Evolutionary conservation across 345 rosid species (phyloP).

Genomic region (Acer negundo): DNA sequence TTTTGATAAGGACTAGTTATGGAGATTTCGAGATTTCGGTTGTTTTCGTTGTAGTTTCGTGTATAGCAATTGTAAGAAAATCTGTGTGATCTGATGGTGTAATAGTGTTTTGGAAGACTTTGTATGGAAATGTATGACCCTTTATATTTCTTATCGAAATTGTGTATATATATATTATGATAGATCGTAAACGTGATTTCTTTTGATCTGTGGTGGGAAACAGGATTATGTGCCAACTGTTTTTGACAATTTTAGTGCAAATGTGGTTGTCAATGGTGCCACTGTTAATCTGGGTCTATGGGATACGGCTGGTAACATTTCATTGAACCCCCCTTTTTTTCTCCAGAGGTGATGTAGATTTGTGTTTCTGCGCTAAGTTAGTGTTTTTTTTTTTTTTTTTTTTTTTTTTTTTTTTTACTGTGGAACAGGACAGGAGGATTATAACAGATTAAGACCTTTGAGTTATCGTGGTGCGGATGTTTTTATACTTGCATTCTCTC

Average conservation of each 20-base stretch:
- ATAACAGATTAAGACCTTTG: slow-evolving; percentile 87
- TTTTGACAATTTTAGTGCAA: slow-evolving; percentile 96
- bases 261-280: slow-evolving; percentile 85
- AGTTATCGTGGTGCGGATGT: slow-evolving; percentile 97
- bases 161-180: neutral
- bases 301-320: slow-evolving; percentile 89
- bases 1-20: neutral
- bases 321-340: neutral
- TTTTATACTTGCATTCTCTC: slow-evolving; percentile 91
- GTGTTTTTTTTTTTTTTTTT: neutral
- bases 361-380: slow-evolving; percentile 11
- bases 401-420: neutral
- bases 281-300: slow-evolving; percentile 92
- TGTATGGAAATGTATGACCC: neutral
- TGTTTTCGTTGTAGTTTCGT: neutral
- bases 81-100: neutral
- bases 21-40: neutral
- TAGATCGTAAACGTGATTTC: neutral
- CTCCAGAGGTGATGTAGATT: slow-evolving; percentile 1
- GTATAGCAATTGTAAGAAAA: neutral
- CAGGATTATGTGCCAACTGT: slow-evolving; percentile 97
- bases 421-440: slow-evolving; percentile 88
- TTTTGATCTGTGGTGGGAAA: slow-evolving; percentile 23
- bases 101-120: neutral
- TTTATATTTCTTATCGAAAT: neutral